Evolutionary conservation across 352 stramenopile genomes (phyloP), one percentile per base, ranked within the genome.

Genomic region (Blastocystis sp.): DNA sequence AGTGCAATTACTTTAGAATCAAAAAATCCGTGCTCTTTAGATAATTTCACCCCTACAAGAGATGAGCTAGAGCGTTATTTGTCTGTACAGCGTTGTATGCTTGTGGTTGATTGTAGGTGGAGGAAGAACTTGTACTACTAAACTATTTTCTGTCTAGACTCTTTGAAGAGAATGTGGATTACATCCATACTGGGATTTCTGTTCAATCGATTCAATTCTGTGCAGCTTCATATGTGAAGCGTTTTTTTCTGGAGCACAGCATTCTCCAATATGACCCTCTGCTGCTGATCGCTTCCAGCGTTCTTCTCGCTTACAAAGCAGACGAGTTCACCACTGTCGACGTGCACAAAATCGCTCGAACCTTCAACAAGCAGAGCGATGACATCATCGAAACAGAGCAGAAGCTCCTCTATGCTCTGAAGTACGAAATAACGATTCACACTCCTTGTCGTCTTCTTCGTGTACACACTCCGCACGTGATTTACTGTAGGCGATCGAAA

Each of bases 351-450:
- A 26, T 79, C 13, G 68, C 24, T 18, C 8, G 26, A 20, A 16
- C n/a, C 3, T 26, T 79, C 8, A 16, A 47, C 47, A 18, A 62
- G 37, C 11, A 41, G 18, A 37, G 16, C 6, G 47, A 26, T 16
- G 68, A 56, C 11, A 79, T 79, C 68, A 59, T 79, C 47, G 24
- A 62, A 63, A 47, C 43, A 4, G 68, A 79, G 47, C 68, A 79
- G 41, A 79, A 79, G 39, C 34, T 79, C 16, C 16, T 79, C 39
- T 79, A 62, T n/a, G 68, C 26, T 11, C 16, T 79, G 18, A 41
- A 79, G 8, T 79, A 79, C 47, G 37, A 79, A 79, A 79, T 79
- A 11, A 26, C 30, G 39, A 37, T 79, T 30, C 68, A 79, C 47
- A 79, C 68, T 9, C 68, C 68, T 7, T 79, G 47, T 37, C 41